Evolutionary conservation across 352 stramenopile species (phyloP), one percentile per base, ranked within the genome.

Genomic region (Globisporangium barbulae): DNA sequence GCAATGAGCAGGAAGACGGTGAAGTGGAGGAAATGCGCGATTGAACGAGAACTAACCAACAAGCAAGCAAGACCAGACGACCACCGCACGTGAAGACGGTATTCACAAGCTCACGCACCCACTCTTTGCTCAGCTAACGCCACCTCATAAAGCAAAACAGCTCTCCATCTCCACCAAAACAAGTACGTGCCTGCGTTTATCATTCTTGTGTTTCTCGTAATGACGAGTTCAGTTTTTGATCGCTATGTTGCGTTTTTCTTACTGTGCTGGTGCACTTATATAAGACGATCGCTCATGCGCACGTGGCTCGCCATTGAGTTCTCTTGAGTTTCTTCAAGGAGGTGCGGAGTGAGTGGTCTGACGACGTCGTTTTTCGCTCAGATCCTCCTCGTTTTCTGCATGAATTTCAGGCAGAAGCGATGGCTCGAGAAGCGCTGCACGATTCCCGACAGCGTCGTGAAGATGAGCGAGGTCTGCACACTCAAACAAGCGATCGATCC

Each of bases 1-100:
- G 53, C 6, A 65, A 72, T 10, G 69, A 67, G 8, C 59, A 63
- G 54, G 67, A 73, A 45, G 67, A 74, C 19, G 67, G 78, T 19
- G 69, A 87, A 65, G 64, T 81, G 44, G 63, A 78, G 25, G 65
- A 72, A 7, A 79, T 82, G 68, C 50, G 21, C 61, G 61, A 61
- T 55, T 28, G 47, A 39, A 45, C 10, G 4, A 37, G 33, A 22
- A 7, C 22, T 12, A 33, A 21, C 5, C 35, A 53, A 25, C 22
- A 53, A 4, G 9, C 47, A 17, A 31, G 19, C 31, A 19, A 48
- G 13, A 41, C 13, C 4, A 12, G 25, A 37, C 28, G 25, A 53
- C 2, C 25, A 28, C 25, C 25, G 25, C 25, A 28, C 25, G 25
- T 28, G 25, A 28, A 28, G 9, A 55, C 44, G 30, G 50, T 42